Evolutionary conservation across 495 filamentous ascomycete species (phyloP).

Genomic region (Penicillium maclennaniae): DNA sequence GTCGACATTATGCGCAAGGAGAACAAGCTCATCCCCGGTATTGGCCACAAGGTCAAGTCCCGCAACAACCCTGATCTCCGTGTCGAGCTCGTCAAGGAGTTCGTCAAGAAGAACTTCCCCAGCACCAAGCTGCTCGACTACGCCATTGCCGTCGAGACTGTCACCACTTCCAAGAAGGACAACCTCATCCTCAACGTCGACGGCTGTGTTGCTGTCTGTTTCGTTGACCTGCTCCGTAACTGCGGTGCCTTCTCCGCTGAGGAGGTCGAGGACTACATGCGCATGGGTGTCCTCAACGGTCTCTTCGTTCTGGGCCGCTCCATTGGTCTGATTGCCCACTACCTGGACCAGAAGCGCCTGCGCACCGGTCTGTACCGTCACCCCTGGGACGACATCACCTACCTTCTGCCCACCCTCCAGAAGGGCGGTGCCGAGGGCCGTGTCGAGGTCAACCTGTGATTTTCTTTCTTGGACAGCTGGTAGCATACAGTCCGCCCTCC

Average conservation of each 20-base stretch:
- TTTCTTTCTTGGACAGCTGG: conserved; percentile 15
- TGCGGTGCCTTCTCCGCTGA: conserved; percentile 81
- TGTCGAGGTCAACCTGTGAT: conserved; percentile 80
- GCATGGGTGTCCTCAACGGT: conserved; percentile 98
- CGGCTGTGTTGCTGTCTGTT: conserved; percentile 96
- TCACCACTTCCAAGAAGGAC: conserved; percentile 99
- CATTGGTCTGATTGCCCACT: conserved; percentile 99
- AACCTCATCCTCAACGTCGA: conserved; percentile 99
- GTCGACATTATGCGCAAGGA: conserved; percentile 98
- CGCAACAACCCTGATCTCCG: conserved; percentile 99
- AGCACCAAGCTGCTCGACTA: conserved; percentile 96
- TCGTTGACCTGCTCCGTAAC: conserved; percentile 95
- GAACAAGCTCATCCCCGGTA: conserved; percentile 99
- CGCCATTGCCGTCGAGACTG: conserved; percentile 93
- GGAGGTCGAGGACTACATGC: conserved; percentile 56
- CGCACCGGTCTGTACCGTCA: conserved; percentile 97
- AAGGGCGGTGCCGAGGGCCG: conserved; percentile 77
- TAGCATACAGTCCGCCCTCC: conserved; percentile 36
- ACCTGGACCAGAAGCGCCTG: conserved; percentile 98
- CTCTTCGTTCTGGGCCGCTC: conserved; percentile 94
- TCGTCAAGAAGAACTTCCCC: conserved; percentile 94
- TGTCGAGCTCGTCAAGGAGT: conserved; percentile 99
- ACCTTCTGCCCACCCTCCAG: conserved; percentile 80
- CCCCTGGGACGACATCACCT: conserved; percentile 98
- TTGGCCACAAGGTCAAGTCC: conserved; percentile 98